A percentile compares a stretch with the other conserved stretches of the same genome.
phyloP scores from a whole-genome alignment of 495 filamentous ascomycete species.

The Umbilicaria muhlenbergii region DNA sequence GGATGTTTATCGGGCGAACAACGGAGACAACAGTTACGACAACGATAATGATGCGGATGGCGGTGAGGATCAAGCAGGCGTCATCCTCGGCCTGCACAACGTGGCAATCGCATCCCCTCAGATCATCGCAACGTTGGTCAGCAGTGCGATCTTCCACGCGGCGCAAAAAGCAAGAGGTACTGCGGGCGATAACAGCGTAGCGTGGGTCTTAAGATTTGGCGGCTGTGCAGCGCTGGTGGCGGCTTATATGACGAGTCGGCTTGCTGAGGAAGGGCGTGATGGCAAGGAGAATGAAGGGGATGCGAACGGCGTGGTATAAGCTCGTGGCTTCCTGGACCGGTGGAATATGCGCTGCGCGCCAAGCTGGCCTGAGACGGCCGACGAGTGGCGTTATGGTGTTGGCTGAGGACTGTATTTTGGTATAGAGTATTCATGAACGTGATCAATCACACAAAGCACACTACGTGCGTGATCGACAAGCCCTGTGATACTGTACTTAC shows the following conservation, averaged over 20 bases:
- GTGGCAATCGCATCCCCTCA: conserved; percentile 80
- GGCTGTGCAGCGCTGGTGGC: conserved; percentile 64
- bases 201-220: conserved; percentile 68
- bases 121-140: conserved; percentile 69
- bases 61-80: conserved; percentile 62
- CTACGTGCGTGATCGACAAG: too few relatives aligned
- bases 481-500: too few relatives aligned
- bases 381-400: too few relatives aligned
- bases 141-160: conserved; percentile 62
- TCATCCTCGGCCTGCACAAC: conserved; percentile 83
- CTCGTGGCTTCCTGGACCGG: too few relatives aligned
- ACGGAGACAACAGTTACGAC: conserved; percentile 7
- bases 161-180: conserved; percentile 71
- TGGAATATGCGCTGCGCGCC: too few relatives aligned
- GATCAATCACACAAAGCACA: too few relatives aligned
- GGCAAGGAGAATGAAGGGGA: conserved; percentile 1
- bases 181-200: conserved; percentile 72
- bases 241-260: conserved; percentile 42
- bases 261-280: conserved; percentile 22
- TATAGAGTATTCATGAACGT: too few relatives aligned
- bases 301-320: too few relatives aligned
- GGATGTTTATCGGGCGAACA: conserved; percentile 2
- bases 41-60: conserved; percentile 22
- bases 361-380: too few relatives aligned
- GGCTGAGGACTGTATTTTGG: too few relatives aligned